Conservation (phyloP, 352 stramenopile genomes). For the Pythium graminicola region DNA sequence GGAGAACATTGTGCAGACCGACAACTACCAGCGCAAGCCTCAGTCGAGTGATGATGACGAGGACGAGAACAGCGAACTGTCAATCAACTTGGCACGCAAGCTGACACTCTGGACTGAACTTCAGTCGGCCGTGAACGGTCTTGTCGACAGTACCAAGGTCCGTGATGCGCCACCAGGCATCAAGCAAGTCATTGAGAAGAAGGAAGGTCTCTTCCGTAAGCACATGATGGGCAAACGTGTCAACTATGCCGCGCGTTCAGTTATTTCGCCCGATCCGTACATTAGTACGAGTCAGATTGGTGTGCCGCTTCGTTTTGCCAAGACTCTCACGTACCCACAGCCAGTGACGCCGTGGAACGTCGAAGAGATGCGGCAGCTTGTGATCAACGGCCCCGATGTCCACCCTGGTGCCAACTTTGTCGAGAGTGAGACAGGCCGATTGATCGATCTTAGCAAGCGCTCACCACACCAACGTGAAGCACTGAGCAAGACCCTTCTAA, state of each 20-base stretch:
- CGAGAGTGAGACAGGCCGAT: slow-evolving; percentile 75
- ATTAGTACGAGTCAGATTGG: slow-evolving; percentile 92
- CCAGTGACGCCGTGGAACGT: slow-evolving; percentile 98
- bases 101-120: slow-evolving; percentile 97
- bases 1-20: slow-evolving; percentile 81
- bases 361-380: slow-evolving; percentile 91
- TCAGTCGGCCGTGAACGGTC: slow-evolving; percentile 88
- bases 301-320: slow-evolving; percentile 94
- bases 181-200: slow-evolving; percentile 97
- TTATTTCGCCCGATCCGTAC: slow-evolving; percentile 99
- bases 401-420: slow-evolving; percentile 97
- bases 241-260: slow-evolving; percentile 98
- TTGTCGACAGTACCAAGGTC: slow-evolving; percentile 79
- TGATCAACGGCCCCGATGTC: slow-evolving; percentile 94
- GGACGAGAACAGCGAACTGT: slow-evolving; percentile 40
- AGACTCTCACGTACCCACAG: slow-evolving; percentile 98
- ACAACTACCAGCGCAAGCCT: slow-evolving; percentile 45
- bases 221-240: slow-evolving; percentile 99
- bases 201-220: slow-evolving; percentile 97
- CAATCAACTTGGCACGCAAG: slow-evolving; percentile 85
- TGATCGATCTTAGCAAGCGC: slow-evolving; percentile 95
- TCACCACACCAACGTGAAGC: slow-evolving; percentile 85
- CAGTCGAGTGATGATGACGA: slow-evolving; percentile 43
- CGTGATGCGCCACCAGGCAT: slow-evolving; percentile 88
- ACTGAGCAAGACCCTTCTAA: slow-evolving; percentile 90